Evolutionary conservation across 2,329 filamentous ascomycete genomes (phyloP).

Genomic region (Fusarium protoensiforme): DNA sequence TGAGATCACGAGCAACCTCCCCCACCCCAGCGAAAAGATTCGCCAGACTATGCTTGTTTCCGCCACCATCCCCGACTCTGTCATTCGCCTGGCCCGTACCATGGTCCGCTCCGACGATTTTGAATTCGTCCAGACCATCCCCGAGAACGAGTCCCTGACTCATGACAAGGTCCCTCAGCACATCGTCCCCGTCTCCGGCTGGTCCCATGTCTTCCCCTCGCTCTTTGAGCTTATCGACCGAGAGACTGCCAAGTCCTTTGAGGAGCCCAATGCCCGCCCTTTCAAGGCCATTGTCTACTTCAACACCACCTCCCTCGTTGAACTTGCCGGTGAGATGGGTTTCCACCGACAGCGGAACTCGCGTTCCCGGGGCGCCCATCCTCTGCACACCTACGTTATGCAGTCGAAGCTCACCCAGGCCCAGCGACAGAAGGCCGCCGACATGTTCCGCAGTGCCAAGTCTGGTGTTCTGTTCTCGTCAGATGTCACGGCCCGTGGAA

Average conservation of each 20-base stretch:
- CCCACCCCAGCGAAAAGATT: constrained; percentile 69
- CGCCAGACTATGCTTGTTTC: constrained; percentile 96
- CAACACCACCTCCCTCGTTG: constrained; percentile 79
- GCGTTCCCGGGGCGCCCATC: constrained; percentile 48
- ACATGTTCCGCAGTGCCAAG: constrained; percentile 74
- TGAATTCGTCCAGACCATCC: constrained; percentile 90
- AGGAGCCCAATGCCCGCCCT: constrained; percentile 59
- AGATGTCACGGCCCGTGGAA: constrained; percentile 83
- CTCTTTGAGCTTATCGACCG: constrained; percentile 80
- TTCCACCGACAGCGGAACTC: constrained; percentile 54
- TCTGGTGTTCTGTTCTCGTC: constrained; percentile 79
- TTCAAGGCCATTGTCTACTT: constrained; percentile 99
- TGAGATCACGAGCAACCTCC: constrained; percentile 71
- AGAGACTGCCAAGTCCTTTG: constrained; percentile 59
- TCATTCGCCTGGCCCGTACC: constrained; percentile 80
- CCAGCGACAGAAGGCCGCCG: constrained; percentile 75
- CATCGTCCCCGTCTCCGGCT: constrained; percentile 72
- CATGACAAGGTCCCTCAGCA: constrained; percentile 88
- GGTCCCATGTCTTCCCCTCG: constrained; percentile 81
- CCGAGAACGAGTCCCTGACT: constrained; percentile 82
- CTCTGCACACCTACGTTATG: constrained; percentile 64
- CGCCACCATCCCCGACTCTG: constrained; percentile 87
- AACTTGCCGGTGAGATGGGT: constrained; percentile 68
- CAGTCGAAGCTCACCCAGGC: constrained; percentile 82
- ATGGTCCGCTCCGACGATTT: constrained; percentile 85